Evolutionary conservation across 2,329 filamentous ascomycete genomes (phyloP), one percentile per base, ranked within the genome.

Genomic region (Paramyrothecium roridum): DNA sequence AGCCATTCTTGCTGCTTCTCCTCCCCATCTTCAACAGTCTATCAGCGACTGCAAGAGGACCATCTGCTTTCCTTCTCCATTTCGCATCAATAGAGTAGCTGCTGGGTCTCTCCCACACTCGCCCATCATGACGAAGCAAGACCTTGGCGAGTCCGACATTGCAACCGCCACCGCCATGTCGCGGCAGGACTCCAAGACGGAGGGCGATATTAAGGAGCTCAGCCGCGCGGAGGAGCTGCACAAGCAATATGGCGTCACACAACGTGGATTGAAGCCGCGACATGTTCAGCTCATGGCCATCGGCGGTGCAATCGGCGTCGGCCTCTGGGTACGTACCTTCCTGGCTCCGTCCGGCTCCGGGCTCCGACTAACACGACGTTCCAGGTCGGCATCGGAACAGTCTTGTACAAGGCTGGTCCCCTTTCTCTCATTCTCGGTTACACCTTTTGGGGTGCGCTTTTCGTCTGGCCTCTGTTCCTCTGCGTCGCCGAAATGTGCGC

Each of bases 401-500:
- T 74, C 17, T 67, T 78, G 17, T 68, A 70, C 56, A 66, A 71
- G 46, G 71, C 75, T 47, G 76, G 76, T 23, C 75, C 76, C 8
- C 66, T 78, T 51, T 76, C 74, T 10, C 69, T 78, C 12, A 52
- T 78, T 37, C 70, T 78, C 37, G 76, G 75, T 16, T 78, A 77
- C 62, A 61, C 74, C 50, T 69, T 76, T 63, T 78, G 74, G 74
- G 75, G 74, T 50, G 55, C 74, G 43, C 68, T 72, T 58, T 77
- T 73, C 66, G 70, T 77, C 61, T 78, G 73, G 75, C 76, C 74
- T 13, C 65, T 69, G 50, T 73, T 76, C 67, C 61, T 78, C 57
- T 75, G 70, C 59, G 74, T 85, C 34, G 82, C 80, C 53, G 83
- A 85, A 68, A 83, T 85, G 79, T 78, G 76, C 53, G 76, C 81